Base-by-base conservation (phyloP, 805 yeast species). In the Candida boidinii region DNA sequence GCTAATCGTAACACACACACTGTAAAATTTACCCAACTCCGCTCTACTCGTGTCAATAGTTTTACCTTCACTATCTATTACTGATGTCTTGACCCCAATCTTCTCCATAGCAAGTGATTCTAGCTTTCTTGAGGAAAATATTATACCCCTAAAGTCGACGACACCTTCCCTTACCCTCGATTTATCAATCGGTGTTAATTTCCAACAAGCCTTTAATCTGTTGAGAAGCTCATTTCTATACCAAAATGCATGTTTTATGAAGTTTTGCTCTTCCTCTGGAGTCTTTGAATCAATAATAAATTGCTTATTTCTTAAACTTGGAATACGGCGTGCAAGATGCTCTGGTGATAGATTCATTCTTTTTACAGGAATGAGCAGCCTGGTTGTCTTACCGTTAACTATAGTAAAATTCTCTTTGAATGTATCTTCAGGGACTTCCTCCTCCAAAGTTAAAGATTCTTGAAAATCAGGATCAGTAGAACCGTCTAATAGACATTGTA, bases 181-280 rank as follows among this genome's bases (percentile, higher is more conserved):
- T 14, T 54, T 58, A 15, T 34, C 29, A n/a, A 41, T 48, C 13
- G 28, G 21, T 14, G 49, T 34, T 4, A 62, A 53, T 16, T 45
- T 46, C 98, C 98, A 90, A 2, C 53, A 45, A 2, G 95, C 95
- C 3, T 57, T 52, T 5, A 92, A 44, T 12, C 62, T 60, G 29
- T 68, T 62, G 33, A 90, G 58, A 1, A 92, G 51, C 39, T 68
- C 67, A 36, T 80, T 76, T 36, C 94, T 60, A 41, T 81, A 71
- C 98, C 98, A 90, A 53, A 87, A 92, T 2, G 72, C 59, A 39
- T 76, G 78, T 36, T 75, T 64, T 56, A 75, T 70, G 33, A 63
- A 69, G 28, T 45, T 45, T 23, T 70, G 78, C 38, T 82, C 85
- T 8, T 72, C 76, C 30, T 64, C 70, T 0, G 73, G 62, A 5